Evolutionary conservation across 2,329 filamentous ascomycete genomes (phyloP), one percentile per base, ranked within the genome.

Genomic region (Cryphonectria naterciae): DNA sequence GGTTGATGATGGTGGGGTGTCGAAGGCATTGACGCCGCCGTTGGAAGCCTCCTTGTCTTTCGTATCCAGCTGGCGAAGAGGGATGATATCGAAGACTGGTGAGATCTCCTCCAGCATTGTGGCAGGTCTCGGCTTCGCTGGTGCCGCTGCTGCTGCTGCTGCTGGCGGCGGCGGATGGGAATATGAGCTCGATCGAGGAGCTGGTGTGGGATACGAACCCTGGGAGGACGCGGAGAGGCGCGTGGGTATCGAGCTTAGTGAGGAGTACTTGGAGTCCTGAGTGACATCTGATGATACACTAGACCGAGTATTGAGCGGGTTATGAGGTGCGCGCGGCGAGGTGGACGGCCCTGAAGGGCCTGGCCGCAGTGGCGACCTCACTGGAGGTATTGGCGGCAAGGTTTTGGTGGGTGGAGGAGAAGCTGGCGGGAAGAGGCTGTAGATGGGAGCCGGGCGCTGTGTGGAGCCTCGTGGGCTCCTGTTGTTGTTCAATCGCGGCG

Each of bases 11-110:
- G 77, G 75, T 0, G 80, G 81, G 6, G 81, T 75, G 72, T 83
- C 81, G 39, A 82, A 74, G 67, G 78, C 81, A 72, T 78, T 78
- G 11, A 82, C 76, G 7, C 75, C 75, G 35, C 78, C 78, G 62
- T 79, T 58, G n/a, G 66, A 37, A 37, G 66, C 76, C 46, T 76
- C 75, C 65, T 78, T 78, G 64, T 79, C 79, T 19, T 76, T 74
- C 1, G 76, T 76, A 3, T 74, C 71, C 11, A 80, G 67, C 8
- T 74, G 73, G 32, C 73, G 75, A 65, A 74, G 75, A 4, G 72
- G 70, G 43, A 72, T 35, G 43, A 73, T 52, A 10, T 72, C 70
- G 10, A 73, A 22, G 39, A 49, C 49, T 0, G 68, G 41, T 6
- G 52, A 28, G 4, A 19, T 15, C 11, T 70, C 64, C 37, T 72